These are phyloP conservation scores for Neospora caninum DNA, from an alignment of 169 alveolate species.

Conservation along the genomic window DNA sequence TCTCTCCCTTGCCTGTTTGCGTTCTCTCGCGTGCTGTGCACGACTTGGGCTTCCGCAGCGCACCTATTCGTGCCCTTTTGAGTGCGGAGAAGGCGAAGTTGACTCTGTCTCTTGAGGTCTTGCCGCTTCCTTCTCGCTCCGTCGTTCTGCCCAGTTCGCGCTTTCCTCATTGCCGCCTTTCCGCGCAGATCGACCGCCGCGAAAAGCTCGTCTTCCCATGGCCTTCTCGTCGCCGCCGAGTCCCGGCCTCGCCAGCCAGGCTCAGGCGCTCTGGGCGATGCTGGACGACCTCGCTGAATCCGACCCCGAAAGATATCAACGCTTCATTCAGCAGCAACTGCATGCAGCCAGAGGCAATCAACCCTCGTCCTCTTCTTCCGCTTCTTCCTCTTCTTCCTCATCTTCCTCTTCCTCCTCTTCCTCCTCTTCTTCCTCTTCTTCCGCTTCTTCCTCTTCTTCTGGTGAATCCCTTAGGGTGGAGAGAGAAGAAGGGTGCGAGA, in stretches of 20 bases:
- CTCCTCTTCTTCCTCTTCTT: background rate
- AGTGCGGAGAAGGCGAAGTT: too few species aligned
- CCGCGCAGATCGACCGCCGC: background rate
- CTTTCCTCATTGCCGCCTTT: background rate
- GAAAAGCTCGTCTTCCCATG: background rate
- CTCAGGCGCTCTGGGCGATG: conserved; percentile 25
- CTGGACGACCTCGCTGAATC: conserved; percentile 26
- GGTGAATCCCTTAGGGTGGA: background rate
- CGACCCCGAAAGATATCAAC: background rate
- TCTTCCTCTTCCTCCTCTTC: background rate
- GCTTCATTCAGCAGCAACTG: conserved; percentile 11
- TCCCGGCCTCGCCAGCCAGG: background rate
- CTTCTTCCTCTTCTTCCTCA: background rate
- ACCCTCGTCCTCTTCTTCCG: background rate
- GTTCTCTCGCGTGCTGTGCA: too few species aligned
- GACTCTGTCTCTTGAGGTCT: too few species aligned
- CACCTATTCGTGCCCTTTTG: too few species aligned
- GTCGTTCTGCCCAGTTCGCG: too few species aligned
- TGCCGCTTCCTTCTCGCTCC: too few species aligned
- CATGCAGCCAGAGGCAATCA: background rate
- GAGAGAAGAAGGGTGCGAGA: background rate
- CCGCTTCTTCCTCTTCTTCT: background rate
- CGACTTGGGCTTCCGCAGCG: too few species aligned
- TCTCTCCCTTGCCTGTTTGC: too few species aligned
- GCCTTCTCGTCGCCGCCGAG: background rate